Percentiles rank a stretch among this genome's conserved stretches.
These are phyloP conservation scores for Eruca vesicaria DNA, from an alignment of 441 rosid genomes.

Conservation along the genomic window DNA sequence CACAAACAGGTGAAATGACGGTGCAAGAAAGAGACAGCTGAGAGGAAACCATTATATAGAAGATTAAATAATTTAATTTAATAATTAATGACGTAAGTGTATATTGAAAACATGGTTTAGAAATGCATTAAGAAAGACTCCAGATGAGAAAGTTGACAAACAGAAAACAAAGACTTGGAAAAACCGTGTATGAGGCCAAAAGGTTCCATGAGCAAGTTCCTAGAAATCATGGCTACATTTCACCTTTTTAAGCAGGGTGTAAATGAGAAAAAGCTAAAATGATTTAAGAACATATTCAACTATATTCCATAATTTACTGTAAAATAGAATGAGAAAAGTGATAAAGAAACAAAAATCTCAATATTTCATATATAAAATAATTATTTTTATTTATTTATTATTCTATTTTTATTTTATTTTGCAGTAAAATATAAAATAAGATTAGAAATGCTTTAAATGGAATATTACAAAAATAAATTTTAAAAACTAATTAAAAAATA, in stretches of 20 bases:
- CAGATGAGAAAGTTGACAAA: conserved; percentile 2
- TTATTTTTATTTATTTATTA: no score
- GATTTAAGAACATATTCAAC: no score
- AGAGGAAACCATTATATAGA: background rate
- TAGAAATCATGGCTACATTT: background rate
- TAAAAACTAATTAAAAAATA: no score
- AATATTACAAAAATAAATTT: no score
- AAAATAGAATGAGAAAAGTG: no score
- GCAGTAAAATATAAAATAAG: no score
- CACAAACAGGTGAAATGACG: conserved; percentile 17
- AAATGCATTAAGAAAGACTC: conserved; percentile 23
- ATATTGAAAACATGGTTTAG: conserved; percentile 3
- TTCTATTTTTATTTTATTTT: no score
- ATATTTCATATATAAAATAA: no score
- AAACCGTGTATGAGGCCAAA: background rate
- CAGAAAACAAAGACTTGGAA: background rate
- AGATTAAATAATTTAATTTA: background rate
- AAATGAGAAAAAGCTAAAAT: background rate
- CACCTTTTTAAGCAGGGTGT: background rate
- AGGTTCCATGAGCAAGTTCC: background rate
- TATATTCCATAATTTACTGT: no score
- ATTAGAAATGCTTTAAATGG: no score
- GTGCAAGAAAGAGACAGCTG: conserved; percentile 31
- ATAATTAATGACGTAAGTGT: conserved; percentile 3
- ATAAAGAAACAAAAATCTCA: no score